Base-by-base conservation (phyloP, 768 basidiomycete genomes). In the Phylloporus scabripes region DNA sequence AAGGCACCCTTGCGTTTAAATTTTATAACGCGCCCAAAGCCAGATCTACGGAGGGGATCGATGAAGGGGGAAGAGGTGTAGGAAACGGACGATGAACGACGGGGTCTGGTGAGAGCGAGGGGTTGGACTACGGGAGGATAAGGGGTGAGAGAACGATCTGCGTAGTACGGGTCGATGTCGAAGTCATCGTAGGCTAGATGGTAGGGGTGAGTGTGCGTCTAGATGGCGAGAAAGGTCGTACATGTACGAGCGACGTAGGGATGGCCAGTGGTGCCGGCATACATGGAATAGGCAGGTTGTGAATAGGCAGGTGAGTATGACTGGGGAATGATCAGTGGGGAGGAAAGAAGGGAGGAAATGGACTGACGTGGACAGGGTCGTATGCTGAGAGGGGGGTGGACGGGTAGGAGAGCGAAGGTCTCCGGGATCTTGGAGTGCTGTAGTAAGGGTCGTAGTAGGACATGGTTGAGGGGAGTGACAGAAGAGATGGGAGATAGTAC, bases 1-100 rank as follows among this genome's bases (percentile, higher is more conserved):
- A 85, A 78, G 11, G 80, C 72, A 10, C 82, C 83, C 70, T 83
- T 87, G 62, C 81, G 79, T 67, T 83, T 85, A 70, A 88, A 88
- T 62, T 83, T 86, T 50, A 88, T 71, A 46, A 79, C 70, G 34
- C 74, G 67, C 23, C 76, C 70, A 55, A 74, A 76, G 12, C 75
- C 70, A 10, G 28, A 29, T 21, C 73, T 71, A 18, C 74, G 75
- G 60, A 74, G 78, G n/a, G 68, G 60, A 49, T 80, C 74, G 31
- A 59, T 33, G 55, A 68, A 31, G 29, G 69, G 57, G 29, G 68
- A 61, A 21, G 72, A 67, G 11, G 65, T 48, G 28, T 73, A 67
- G 24, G 76, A 71, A 42, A 76, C 46, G 29, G 67, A 69, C 59
- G 72, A 59, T 69, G 73, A 54, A 68, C 77, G 58, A 47, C 64